phyloP scores from a whole-genome alignment of 2,329 filamentous ascomycete species.

The Hirsutella rhossiliensis region DNA sequence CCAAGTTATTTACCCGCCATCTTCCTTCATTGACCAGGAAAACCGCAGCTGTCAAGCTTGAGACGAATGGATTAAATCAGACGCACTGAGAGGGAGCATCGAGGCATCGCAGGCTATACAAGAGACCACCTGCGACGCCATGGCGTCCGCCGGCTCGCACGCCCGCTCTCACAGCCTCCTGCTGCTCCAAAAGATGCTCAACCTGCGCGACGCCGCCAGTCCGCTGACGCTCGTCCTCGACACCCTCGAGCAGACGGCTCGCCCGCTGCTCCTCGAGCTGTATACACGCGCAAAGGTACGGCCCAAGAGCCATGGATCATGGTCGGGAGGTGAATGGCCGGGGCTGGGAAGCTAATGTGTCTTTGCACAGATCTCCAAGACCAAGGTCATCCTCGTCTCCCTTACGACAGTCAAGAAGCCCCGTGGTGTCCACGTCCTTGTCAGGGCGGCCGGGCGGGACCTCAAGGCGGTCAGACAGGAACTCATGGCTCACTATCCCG shows the following conservation, averaged over 20 bases:
- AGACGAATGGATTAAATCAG: too few relatives aligned
- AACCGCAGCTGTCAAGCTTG: too few relatives aligned
- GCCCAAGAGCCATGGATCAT: background rate
- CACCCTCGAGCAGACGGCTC: constrained; percentile 68
- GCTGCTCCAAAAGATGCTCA: constrained; percentile 71
- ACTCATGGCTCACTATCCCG: constrained; percentile 39
- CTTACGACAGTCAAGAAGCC: constrained; percentile 62
- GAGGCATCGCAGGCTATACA: too few relatives aligned
- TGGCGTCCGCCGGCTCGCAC: constrained; percentile 49
- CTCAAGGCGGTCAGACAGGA: constrained; percentile 46
- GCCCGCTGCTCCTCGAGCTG: constrained; percentile 60
- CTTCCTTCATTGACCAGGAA: too few relatives aligned
- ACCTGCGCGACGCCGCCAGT: constrained; percentile 65
- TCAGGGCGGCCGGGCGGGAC: constrained; percentile 50
- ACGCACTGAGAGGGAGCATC: too few relatives aligned
- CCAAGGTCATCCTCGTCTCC: constrained; percentile 63
- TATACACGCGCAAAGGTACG: constrained; percentile 59
- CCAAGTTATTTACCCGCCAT: too few relatives aligned
- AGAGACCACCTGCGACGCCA: constrained; percentile 13
- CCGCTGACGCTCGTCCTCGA: constrained; percentile 82
- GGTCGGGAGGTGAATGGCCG: background rate
- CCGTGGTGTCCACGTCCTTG: constrained; percentile 51
- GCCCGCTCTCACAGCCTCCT: constrained; percentile 75
- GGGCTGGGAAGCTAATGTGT: background rate
- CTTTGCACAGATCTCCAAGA: constrained; percentile 39